Percentiles rank a stretch among this genome's conserved stretches.
Conservation (phyloP, 2,329 filamentous ascomycete genomes). For the Fusarium abutilonis region DNA sequence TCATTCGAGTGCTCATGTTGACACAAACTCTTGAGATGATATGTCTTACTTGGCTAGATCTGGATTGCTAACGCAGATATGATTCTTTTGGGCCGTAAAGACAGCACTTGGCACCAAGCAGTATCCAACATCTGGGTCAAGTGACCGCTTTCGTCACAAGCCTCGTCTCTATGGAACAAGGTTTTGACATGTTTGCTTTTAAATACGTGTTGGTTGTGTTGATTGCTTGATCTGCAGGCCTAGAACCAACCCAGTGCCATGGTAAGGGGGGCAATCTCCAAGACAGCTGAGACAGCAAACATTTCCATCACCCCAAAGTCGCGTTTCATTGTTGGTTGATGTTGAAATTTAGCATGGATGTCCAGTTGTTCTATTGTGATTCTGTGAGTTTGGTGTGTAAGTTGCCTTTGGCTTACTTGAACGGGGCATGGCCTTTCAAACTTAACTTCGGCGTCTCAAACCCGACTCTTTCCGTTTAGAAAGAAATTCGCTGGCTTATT, state of each 20-base stretch:
- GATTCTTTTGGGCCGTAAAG: too few species aligned
- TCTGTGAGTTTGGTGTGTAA: constrained; percentile 2
- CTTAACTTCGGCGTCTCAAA: not conserved
- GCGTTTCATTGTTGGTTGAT: constrained; percentile 1
- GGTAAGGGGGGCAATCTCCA: not conserved
- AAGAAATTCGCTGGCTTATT: not conserved
- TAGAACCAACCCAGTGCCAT: not conserved
- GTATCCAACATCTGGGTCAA: too few species aligned
- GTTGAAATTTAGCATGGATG: not conserved
- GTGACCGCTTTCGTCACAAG: not conserved
- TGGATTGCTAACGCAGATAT: too few species aligned
- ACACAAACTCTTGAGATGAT: too few species aligned
- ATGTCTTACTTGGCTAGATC: too few species aligned
- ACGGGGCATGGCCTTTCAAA: not conserved
- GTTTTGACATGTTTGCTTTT: not conserved
- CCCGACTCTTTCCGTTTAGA: not conserved
- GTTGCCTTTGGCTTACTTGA: constrained; percentile 1
- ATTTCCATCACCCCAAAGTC: not conserved
- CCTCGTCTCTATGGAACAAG: constrained; percentile 11
- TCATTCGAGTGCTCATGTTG: too few species aligned
- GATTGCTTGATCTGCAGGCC: not conserved
- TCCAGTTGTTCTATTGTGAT: not conserved
- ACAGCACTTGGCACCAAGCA: too few species aligned
- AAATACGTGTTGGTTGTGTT: not conserved
- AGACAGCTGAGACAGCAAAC: not conserved